Conservation (phyloP, 106 monocot species). For the Alisma plantagoaquatica region DNA sequence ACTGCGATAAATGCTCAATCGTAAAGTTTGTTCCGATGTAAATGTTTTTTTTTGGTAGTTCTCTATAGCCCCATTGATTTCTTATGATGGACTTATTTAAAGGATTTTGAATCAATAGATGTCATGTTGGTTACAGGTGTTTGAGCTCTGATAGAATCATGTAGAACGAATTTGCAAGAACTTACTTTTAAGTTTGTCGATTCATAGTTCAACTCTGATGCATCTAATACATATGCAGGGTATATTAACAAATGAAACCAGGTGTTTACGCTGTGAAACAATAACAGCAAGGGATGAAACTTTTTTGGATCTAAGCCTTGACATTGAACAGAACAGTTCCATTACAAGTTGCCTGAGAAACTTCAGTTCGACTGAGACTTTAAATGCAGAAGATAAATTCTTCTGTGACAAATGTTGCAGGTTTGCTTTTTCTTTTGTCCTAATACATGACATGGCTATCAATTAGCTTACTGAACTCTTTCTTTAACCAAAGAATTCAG, state of each 20-base stretch:
- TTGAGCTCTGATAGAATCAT: too few species aligned
- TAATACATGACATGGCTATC: too few species aligned
- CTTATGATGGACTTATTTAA: too few species aligned
- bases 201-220: background rate
- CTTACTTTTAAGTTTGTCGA: too few species aligned
- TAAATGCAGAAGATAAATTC: slow-evolving; percentile 60
- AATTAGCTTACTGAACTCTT: background rate
- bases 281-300: slow-evolving; percentile 55
- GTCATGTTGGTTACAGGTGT: too few species aligned
- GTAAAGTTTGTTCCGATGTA: too few species aligned
- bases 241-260: slow-evolving; percentile 50
- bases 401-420: slow-evolving; percentile 62
- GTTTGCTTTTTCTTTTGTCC: slow-evolving; percentile 10
- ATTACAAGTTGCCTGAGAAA: slow-evolving; percentile 56
- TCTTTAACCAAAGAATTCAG: too few species aligned
- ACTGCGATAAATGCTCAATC: too few species aligned
- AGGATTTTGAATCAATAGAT: too few species aligned
- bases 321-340: slow-evolving; percentile 57
- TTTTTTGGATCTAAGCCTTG: slow-evolving; percentile 49
- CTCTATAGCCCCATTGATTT: too few species aligned
- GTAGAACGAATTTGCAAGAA: too few species aligned
- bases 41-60: too few species aligned
- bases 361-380: slow-evolving; percentile 50
- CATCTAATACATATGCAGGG: slow-evolving; percentile 20
- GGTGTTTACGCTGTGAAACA: slow-evolving; percentile 50